A percentile compares a stretch with the other conserved stretches of the same genome.
Evolutionary conservation across 306 rosid genomes (phyloP).

Genomic region (Ziziphus jujuba): DNA sequence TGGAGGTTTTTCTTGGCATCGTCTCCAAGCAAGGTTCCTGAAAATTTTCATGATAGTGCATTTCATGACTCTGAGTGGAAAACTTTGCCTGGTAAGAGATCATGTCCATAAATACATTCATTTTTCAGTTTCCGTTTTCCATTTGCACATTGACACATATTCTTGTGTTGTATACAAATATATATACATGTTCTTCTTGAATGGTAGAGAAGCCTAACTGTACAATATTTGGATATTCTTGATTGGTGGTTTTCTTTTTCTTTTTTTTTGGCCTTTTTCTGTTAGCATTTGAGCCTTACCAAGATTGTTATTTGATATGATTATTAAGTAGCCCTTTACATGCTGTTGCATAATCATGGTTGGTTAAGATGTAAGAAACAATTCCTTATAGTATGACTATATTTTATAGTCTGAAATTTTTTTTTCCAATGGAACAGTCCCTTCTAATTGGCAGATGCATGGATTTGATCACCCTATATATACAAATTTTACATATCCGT

Average conservation of each 20-base stretch:
- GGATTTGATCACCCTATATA: slow-evolving; percentile 92
- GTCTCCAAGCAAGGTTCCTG: slow-evolving; percentile 65
- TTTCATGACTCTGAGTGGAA: slow-evolving; percentile 76
- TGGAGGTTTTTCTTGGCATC: slow-evolving; percentile 85
- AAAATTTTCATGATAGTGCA: slow-evolving; percentile 48
- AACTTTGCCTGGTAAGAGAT: slow-evolving; percentile 66
- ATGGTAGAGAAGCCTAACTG: neutral
- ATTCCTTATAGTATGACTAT: slow-evolving; percentile 15
- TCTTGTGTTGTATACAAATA: no score
- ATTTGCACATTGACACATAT: neutral
- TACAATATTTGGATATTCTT: no score
- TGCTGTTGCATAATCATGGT: neutral
- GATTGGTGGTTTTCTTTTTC: no score
- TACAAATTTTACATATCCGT: slow-evolving; percentile 72
- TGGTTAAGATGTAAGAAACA: neutral
- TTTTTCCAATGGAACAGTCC: slow-evolving; percentile 64
- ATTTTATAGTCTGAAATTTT: slow-evolving; percentile 27
- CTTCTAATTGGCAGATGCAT: slow-evolving; percentile 97
- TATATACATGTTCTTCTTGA: no score
- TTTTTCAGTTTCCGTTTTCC: neutral
- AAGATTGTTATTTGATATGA: neutral
- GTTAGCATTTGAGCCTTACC: neutral
- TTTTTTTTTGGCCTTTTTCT: no score
- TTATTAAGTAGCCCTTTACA: neutral
- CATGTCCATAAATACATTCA: neutral